These are phyloP conservation scores for Asterionellopsis glacialis DNA, from an alignment of 108 stramenopile species.

Conservation along the genomic window DNA sequence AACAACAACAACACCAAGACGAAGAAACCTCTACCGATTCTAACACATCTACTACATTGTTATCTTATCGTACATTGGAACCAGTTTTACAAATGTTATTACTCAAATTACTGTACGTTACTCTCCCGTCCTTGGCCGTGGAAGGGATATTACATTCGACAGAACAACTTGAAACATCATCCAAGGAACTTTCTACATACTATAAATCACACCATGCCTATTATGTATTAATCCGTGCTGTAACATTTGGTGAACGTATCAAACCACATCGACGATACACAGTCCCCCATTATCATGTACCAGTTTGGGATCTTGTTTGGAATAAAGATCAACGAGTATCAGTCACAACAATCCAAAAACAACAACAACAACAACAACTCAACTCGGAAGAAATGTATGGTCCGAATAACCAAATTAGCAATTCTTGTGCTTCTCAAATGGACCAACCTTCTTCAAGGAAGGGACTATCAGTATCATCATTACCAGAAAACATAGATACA, in stretches of 20 bases:
- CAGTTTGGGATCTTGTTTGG: constrained; percentile 43
- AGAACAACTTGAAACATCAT: constrained; percentile 14
- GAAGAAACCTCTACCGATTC: no score
- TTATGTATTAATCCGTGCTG: constrained; percentile 34
- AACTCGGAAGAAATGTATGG: not conserved
- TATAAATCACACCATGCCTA: constrained; percentile 58
- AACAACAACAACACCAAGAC: no score
- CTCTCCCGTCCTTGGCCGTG: constrained; percentile 31
- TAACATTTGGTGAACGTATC: constrained; percentile 43
- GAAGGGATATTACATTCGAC: constrained; percentile 28
- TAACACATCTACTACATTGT: no score
- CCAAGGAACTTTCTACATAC: constrained; percentile 22
- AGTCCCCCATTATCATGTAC: constrained; percentile 19
- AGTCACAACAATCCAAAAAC: not conserved
- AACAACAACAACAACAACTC: not conserved
- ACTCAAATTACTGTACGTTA: constrained; percentile 39
- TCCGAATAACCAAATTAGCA: no score
- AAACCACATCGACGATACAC: constrained; percentile 29
- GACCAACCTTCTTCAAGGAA: no score
- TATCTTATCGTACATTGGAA: constrained; percentile 16
- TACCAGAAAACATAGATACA: no score
- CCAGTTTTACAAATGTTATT: constrained; percentile 37
- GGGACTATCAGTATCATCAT: no score
- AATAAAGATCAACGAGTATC: not conserved
- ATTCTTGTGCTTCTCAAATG: no score